These are phyloP conservation scores for Suillus paluster DNA, from an alignment of 768 basidiomycete genomes.

Conservation along the genomic window DNA sequence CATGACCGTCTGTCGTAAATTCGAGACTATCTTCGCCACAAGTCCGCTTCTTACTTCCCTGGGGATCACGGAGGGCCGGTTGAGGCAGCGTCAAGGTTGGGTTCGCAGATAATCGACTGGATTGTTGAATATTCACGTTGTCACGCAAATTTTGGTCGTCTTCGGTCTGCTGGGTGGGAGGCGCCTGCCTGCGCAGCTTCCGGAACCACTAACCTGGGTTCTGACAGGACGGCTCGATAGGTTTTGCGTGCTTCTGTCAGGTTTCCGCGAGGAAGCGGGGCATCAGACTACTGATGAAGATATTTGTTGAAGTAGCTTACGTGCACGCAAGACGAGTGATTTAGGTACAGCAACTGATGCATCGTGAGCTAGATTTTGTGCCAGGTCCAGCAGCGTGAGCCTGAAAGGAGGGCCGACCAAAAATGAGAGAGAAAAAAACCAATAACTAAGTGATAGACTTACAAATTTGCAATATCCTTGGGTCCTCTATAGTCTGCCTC, in stretches of 20 bases:
- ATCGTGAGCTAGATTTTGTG: slow-evolving; percentile 70
- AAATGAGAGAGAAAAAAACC: neutral
- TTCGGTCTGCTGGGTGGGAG: neutral
- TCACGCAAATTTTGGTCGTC: neutral
- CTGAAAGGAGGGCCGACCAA: slow-evolving; percentile 39
- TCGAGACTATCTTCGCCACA: slow-evolving; percentile 19
- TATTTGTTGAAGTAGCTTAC: slow-evolving; percentile 47
- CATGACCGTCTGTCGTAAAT: neutral
- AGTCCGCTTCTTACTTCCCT: slow-evolving; percentile 23
- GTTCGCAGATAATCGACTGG: neutral
- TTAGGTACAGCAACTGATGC: slow-evolving; percentile 64
- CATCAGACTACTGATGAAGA: neutral
- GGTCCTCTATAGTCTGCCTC: slow-evolving; percentile 72
- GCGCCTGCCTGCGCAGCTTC: slow-evolving; percentile 3
- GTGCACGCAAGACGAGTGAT: slow-evolving; percentile 71
- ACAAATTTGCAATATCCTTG: slow-evolving; percentile 79
- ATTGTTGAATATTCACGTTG: neutral
- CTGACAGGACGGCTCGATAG: slow-evolving; percentile 79
- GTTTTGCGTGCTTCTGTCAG: slow-evolving; percentile 78
- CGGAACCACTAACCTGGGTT: slow-evolving; percentile 69
- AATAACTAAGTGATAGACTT: slow-evolving; percentile 27
- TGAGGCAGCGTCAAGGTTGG: neutral
- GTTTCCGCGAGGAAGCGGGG: neutral
- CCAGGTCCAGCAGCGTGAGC: slow-evolving; percentile 65
- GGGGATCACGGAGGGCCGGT: neutral